Evolutionary conservation across 1,139 yeast genomes (phyloP).

Genomic region (Hanseniaspora uvarum): DNA sequence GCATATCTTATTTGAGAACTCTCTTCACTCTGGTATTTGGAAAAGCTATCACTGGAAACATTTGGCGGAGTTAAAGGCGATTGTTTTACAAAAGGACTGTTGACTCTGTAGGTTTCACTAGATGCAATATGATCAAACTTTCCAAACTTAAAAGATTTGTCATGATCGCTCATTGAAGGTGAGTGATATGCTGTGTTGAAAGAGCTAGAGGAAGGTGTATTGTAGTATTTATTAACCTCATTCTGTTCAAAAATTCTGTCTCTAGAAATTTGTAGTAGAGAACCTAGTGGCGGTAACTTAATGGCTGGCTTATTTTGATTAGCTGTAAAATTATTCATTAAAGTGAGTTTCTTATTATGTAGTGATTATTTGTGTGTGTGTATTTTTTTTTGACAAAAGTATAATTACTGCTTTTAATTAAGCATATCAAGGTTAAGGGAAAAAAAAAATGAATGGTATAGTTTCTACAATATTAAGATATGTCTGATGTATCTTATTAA

Average conservation of each 20-base stretch:
- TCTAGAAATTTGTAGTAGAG: not conserved
- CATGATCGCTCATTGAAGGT: constrained; percentile 12
- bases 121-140: not conserved
- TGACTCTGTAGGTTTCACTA: not conserved
- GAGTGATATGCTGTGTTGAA: not conserved
- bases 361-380: not conserved
- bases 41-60: not conserved
- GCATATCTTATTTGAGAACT: not conserved
- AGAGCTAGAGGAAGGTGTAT: not conserved
- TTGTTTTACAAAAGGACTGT: not conserved
- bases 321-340: not conserved
- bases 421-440: too few relatives aligned
- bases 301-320: not conserved
- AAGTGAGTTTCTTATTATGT: not conserved
- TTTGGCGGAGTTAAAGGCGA: constrained; percentile 8
- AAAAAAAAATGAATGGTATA: too few relatives aligned
- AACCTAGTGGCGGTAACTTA: constrained; percentile 2
- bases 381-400: not conserved
- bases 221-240: not conserved
- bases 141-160: not conserved
- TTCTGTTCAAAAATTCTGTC: not conserved
- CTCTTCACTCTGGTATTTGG: not conserved
- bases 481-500: too few relatives aligned
- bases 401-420: not conserved
- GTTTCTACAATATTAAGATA: too few relatives aligned